A percentile compares a stretch with the other conserved stretches of the same genome.
These are phyloP conservation scores for Uronychia binucleata DNA, from an alignment of 73 alveolate genomes.

Conservation along the genomic window DNA sequence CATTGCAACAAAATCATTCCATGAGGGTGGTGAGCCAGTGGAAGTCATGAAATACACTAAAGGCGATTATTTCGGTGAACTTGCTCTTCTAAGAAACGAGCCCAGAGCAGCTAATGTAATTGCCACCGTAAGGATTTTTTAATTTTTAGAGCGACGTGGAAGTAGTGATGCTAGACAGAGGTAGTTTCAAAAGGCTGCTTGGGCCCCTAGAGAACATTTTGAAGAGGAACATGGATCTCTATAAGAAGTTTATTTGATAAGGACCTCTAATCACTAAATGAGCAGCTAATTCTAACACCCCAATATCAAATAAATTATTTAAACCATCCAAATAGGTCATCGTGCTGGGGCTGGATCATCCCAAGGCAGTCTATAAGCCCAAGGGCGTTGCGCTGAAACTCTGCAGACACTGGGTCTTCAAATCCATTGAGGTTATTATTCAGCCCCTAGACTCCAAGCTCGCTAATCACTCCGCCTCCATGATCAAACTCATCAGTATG, in stretches of 20 bases:
- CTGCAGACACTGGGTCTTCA: too few relatives aligned
- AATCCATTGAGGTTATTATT: too few relatives aligned
- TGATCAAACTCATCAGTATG: too few relatives aligned
- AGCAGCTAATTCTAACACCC: too few relatives aligned
- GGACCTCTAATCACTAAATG: slow-evolving; percentile 6
- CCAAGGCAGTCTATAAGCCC: too few relatives aligned
- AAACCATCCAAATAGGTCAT: too few relatives aligned
- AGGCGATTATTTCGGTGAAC: slow-evolving; percentile 82
- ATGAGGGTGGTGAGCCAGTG: slow-evolving; percentile 60
- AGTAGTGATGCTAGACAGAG: slow-evolving; percentile 40
- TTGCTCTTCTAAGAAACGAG: slow-evolving; percentile 80
- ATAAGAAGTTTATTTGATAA: slow-evolving; percentile 48
- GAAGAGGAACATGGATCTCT: slow-evolving; percentile 80
- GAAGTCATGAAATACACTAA: slow-evolving; percentile 66
- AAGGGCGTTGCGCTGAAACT: too few relatives aligned
- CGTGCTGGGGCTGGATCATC: too few relatives aligned
- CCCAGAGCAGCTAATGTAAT: slow-evolving; percentile 81
- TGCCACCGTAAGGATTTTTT: slow-evolving; percentile 39
- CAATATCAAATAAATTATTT: too few relatives aligned
- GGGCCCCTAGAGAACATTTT: slow-evolving; percentile 86
- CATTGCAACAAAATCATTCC: slow-evolving; percentile 68
- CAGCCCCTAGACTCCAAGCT: too few relatives aligned
- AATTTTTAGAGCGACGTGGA: not conserved
- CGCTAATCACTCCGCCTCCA: too few relatives aligned
- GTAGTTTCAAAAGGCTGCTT: slow-evolving; percentile 78